Evolutionary conservation across 2,329 filamentous ascomycete species (phyloP).

Genomic region (Sporothrix luriei): DNA sequence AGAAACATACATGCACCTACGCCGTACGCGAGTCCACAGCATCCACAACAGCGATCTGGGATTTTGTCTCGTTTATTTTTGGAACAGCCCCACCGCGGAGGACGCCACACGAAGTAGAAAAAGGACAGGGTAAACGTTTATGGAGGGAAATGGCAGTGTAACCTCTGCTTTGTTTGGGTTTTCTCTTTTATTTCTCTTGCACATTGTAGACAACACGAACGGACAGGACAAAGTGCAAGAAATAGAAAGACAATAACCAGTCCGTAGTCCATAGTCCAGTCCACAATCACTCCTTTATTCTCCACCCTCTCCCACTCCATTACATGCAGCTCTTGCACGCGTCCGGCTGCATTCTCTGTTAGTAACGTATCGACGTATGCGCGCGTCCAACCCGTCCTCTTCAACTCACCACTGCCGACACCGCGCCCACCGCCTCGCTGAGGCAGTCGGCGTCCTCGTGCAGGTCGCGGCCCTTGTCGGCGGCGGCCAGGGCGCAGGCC

Average conservation of each 20-base stretch:
- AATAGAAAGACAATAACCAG: not conserved
- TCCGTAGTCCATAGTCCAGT: too few relatives aligned
- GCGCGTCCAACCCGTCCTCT: too few relatives aligned
- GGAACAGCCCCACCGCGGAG: too few relatives aligned
- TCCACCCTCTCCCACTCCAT: not conserved
- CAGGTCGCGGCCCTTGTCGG: constrained; percentile 11
- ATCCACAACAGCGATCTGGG: too few relatives aligned
- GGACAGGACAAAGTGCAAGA: too few relatives aligned
- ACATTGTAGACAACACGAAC: not conserved
- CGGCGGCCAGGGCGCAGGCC: not conserved
- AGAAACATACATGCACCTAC: too few relatives aligned
- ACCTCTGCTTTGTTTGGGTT: not conserved
- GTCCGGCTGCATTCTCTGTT: not conserved
- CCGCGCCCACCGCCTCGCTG: not conserved
- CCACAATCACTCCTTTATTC: too few relatives aligned
- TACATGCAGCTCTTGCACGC: constrained; percentile 20
- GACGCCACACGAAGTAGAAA: too few relatives aligned
- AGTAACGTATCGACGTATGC: too few relatives aligned
- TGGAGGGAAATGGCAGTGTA: not conserved
- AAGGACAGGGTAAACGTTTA: not conserved
- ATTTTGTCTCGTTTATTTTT: too few relatives aligned
- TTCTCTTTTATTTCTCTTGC: not conserved
- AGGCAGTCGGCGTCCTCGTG: constrained; percentile 7
- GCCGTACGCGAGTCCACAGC: too few relatives aligned
- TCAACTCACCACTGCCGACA: not conserved